A percentile compares a stretch with the other conserved stretches of the same genome.
phyloP scores from a whole-genome alignment of 306 rosid genomes.

The Trichosanthes cucumerina region DNA sequence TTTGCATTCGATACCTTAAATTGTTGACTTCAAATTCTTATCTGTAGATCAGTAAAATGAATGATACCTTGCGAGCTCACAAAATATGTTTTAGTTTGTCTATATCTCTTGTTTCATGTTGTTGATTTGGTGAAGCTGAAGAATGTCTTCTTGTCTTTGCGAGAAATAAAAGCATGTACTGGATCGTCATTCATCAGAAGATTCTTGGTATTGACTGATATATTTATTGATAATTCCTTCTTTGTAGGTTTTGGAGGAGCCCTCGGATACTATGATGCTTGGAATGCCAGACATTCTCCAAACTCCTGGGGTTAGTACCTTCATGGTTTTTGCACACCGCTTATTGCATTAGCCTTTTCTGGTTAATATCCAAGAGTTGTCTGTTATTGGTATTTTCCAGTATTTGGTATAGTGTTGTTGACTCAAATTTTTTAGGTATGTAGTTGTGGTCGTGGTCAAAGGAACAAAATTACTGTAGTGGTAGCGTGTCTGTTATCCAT shows the following conservation, averaged over 20 bases:
- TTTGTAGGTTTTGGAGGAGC: slow-evolving; percentile 56
- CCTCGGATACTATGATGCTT: slow-evolving; percentile 40
- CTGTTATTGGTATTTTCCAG: not conserved
- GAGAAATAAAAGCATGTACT: not conserved
- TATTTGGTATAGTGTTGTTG: not conserved
- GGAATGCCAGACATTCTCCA: slow-evolving; percentile 46
- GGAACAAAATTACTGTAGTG: not conserved
- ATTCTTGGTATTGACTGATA: not conserved
- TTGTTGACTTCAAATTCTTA: not conserved
- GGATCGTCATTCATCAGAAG: not conserved
- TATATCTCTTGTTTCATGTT: slow-evolving; percentile 2
- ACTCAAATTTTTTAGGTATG: not conserved
- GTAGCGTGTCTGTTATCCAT: not conserved
- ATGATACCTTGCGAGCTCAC: not conserved
- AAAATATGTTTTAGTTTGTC: not conserved
- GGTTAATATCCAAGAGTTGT: not conserved
- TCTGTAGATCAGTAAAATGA: not conserved
- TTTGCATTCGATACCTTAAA: not conserved
- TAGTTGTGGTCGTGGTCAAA: not conserved
- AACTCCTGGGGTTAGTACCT: slow-evolving; percentile 63
- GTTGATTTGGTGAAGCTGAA: not conserved
- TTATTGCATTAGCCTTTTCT: not conserved
- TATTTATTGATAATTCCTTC: not conserved
- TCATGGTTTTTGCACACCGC: not conserved
- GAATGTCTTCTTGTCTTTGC: not conserved